phyloP scores from a whole-genome alignment of 768 basidiomycete genomes.

The Kwoniella mangroviensis region DNA sequence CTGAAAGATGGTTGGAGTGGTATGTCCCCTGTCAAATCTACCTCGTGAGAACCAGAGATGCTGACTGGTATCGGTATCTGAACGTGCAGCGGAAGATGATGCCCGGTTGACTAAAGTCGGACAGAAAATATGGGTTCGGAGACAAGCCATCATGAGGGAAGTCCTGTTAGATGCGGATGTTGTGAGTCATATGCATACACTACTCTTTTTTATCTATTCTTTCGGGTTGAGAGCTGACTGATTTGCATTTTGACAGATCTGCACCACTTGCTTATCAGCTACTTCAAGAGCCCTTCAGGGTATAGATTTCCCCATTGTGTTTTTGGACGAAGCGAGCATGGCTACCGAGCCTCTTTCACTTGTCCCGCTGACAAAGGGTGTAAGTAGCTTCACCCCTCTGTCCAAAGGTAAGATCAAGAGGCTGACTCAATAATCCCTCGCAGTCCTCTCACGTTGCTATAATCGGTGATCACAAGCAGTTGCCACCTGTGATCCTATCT shows the following conservation, averaged over 20 bases:
- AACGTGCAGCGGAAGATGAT: slow-evolving; percentile 2
- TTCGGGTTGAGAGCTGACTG: neutral
- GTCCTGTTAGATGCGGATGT: slow-evolving; percentile 50
- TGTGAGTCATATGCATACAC: slow-evolving; percentile 33
- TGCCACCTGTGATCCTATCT: slow-evolving; percentile 84
- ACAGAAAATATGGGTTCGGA: slow-evolving; percentile 16
- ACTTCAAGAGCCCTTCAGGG: slow-evolving; percentile 65
- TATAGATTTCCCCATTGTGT: slow-evolving; percentile 88
- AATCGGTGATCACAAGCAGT: slow-evolving; percentile 96
- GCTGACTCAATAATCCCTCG: slow-evolving; percentile 2
- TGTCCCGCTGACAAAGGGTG: slow-evolving; percentile 92
- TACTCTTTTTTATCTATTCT: slow-evolving; percentile 43
- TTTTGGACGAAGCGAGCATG: slow-evolving; percentile 95
- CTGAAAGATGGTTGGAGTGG: neutral
- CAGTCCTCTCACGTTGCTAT: slow-evolving; percentile 81
- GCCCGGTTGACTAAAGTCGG: slow-evolving; percentile 5
- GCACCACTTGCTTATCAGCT: slow-evolving; percentile 84
- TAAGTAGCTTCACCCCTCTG: slow-evolving; percentile 61
- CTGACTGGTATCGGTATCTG: neutral
- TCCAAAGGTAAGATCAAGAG: neutral
- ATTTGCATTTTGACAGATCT: slow-evolving; percentile 57
- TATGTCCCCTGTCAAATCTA: neutral
- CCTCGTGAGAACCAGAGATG: neutral
- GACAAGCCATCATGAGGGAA: slow-evolving; percentile 29
- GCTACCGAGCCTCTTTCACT: slow-evolving; percentile 90